Conservation (phyloP, 108 stramenopile species). For the Mediolabrus comicus region DNA sequence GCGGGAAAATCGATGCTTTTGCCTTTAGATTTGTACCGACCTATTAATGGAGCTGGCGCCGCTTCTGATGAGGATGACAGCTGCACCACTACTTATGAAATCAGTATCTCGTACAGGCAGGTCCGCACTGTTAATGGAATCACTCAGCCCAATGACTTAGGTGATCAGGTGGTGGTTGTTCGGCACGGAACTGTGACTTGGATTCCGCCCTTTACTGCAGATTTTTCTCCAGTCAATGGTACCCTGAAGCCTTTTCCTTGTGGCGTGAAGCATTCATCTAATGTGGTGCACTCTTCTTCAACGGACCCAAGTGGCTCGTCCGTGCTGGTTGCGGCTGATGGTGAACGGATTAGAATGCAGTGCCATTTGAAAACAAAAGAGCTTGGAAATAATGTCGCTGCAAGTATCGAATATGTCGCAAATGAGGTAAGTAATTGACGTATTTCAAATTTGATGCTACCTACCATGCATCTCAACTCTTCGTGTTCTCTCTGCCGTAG, state of each 20-base stretch:
- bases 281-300: slow-evolving; percentile 16
- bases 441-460: no score
- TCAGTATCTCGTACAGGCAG: slow-evolving; percentile 23
- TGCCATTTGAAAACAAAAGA: slow-evolving; percentile 50
- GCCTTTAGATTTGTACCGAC: slow-evolving; percentile 71
- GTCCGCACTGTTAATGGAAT: slow-evolving; percentile 15
- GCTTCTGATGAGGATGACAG: slow-evolving; percentile 11
- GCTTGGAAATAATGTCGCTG: slow-evolving; percentile 37
- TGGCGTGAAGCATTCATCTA: slow-evolving; percentile 63
- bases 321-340: slow-evolving; percentile 59
- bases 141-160: slow-evolving; percentile 2
- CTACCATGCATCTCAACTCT: not conserved
- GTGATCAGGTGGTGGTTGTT: slow-evolving; percentile 59
- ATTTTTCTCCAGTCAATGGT: slow-evolving; percentile 39
- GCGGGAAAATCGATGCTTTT: slow-evolving; percentile 49
- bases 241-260: slow-evolving; percentile 49
- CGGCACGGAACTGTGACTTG: slow-evolving; percentile 53
- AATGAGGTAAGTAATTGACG: slow-evolving; percentile 57
- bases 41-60: slow-evolving; percentile 19
- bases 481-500: no score
- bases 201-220: slow-evolving; percentile 60
- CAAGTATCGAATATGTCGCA: slow-evolving; percentile 40
- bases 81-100: slow-evolving; percentile 26
- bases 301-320: slow-evolving; percentile 7
- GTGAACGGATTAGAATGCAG: slow-evolving; percentile 46